phyloP scores from a whole-genome alignment of 2,329 filamentous ascomycete genomes.

The Grosmannia huntii region DNA sequence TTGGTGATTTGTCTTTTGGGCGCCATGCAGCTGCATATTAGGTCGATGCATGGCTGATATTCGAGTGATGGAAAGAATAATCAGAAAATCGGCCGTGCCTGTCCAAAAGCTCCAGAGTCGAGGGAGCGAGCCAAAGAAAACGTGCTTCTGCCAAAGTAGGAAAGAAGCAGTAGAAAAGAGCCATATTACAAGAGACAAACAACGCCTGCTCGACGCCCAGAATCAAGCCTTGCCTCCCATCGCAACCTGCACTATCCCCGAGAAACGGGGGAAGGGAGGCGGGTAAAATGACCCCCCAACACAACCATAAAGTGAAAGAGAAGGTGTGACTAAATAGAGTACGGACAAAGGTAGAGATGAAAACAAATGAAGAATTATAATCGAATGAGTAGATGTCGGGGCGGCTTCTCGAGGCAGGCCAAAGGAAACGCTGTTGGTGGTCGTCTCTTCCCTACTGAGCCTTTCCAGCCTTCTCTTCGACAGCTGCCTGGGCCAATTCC shows the following conservation, averaged over 20 bases:
- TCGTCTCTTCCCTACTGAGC: background rate
- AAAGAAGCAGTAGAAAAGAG: background rate
- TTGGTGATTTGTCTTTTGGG: too few relatives aligned
- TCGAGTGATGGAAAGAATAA: too few relatives aligned
- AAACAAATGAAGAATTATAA: background rate
- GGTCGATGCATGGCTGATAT: too few relatives aligned
- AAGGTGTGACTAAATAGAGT: slow-evolving; percentile 2
- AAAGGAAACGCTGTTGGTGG: background rate
- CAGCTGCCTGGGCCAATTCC: background rate
- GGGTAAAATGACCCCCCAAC: background rate
- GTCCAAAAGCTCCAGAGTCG: background rate
- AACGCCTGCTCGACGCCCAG: slow-evolving; percentile 1
- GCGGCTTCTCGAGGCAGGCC: background rate
- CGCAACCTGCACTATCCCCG: background rate
- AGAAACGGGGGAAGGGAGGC: background rate
- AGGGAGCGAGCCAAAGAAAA: background rate
- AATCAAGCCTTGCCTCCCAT: background rate
- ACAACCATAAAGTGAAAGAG: background rate
- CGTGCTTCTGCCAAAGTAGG: background rate
- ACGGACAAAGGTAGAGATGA: background rate
- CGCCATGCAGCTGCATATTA: too few relatives aligned
- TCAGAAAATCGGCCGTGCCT: too few relatives aligned
- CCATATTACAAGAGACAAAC: background rate
- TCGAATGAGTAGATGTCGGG: background rate
- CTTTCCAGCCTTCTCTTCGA: background rate